These are phyloP conservation scores for Chenopodium quinoa DNA, from an alignment of 148 eudicot species.

Conservation along the genomic window DNA sequence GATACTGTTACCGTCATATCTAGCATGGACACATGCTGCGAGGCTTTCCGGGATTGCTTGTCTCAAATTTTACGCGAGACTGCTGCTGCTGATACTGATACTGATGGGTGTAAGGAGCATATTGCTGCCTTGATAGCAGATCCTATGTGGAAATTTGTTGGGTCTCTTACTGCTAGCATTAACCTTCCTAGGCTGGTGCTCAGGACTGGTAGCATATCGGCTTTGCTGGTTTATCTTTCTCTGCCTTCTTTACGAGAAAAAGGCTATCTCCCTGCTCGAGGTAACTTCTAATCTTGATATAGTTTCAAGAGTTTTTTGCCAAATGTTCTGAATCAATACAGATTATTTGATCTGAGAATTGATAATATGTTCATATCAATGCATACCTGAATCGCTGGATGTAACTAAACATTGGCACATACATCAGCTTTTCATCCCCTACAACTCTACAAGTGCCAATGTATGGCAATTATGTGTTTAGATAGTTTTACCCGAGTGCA, in stretches of 20 bases:
- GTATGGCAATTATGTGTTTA: too few species aligned
- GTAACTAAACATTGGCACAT: too few species aligned
- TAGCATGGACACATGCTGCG: slow-evolving; percentile 20
- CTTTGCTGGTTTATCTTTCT: slow-evolving; percentile 29
- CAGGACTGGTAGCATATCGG: slow-evolving; percentile 30
- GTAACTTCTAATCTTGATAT: slow-evolving; percentile 11
- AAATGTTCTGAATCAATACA: too few species aligned
- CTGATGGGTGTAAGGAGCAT: not conserved
- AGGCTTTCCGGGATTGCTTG: slow-evolving; percentile 30
- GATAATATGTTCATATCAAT: too few species aligned
- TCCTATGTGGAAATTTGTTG: slow-evolving; percentile 24
- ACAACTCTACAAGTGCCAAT: too few species aligned
- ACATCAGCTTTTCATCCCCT: too few species aligned
- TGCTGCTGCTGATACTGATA: not conserved
- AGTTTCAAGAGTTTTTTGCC: not conserved
- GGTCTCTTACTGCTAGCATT: slow-evolving; percentile 20
- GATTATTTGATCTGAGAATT: too few species aligned
- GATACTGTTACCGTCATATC: slow-evolving; percentile 10
- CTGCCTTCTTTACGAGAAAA: slow-evolving; percentile 24
- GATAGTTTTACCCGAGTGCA: too few species aligned
- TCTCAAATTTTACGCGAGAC: slow-evolving; percentile 8
- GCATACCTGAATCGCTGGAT: too few species aligned
- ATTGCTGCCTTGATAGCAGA: slow-evolving; percentile 38
- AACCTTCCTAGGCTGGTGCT: slow-evolving; percentile 36
- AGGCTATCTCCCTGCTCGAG: slow-evolving; percentile 40